phyloP scores from a whole-genome alignment of 441 rosid species.

The Metrosideros polymorpha region DNA sequence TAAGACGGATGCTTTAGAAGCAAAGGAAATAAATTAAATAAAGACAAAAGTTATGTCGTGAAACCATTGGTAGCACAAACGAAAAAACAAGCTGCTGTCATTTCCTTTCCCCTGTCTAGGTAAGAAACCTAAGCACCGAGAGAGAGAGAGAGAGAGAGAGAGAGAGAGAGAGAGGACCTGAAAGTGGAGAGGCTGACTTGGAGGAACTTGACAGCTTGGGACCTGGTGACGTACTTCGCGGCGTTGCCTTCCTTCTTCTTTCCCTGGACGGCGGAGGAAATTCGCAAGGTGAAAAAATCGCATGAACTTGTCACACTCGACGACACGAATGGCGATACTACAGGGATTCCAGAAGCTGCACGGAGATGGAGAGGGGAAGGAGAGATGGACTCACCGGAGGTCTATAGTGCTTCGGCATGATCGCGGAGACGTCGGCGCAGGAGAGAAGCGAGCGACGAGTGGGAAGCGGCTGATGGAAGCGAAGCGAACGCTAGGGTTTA shows the following conservation, averaged over 20 bases:
- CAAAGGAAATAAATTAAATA: no score
- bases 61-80: neutral
- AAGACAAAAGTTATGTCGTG: neutral
- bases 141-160: neutral
- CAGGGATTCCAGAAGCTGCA: neutral
- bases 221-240: slow-evolving; percentile 72
- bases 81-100: neutral
- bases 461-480: neutral
- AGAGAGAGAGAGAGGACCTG: slow-evolving; percentile 39
- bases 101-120: neutral
- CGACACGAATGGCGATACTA: neutral
- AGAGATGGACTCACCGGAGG: slow-evolving; percentile 54
- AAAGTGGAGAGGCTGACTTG: slow-evolving; percentile 60
- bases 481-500: neutral
- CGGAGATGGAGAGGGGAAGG: neutral
- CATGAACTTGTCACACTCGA: neutral
- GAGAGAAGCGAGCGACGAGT: neutral
- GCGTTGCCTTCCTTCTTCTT: slow-evolving; percentile 94
- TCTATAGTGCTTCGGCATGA: slow-evolving; percentile 82
- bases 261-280: slow-evolving; percentile 34
- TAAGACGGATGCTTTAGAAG: neutral
- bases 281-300: neutral
- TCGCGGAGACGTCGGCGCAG: neutral
- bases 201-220: slow-evolving; percentile 71
- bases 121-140: neutral